phyloP scores from a whole-genome alignment of 768 basidiomycete genomes.

The Tremella mesenterica region DNA sequence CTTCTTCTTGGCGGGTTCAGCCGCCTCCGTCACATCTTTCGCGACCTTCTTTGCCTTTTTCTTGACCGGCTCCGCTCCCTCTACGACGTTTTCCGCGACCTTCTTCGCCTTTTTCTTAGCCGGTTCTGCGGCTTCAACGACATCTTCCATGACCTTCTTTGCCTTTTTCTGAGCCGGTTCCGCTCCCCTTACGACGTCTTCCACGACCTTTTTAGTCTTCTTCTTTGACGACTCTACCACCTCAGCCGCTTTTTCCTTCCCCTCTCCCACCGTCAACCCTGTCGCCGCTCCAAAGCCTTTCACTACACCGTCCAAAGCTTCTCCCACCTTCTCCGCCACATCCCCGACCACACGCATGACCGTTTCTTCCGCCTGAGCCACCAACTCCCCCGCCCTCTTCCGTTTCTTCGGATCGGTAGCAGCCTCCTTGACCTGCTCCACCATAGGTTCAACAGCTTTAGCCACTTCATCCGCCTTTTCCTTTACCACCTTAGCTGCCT shows the following conservation, averaged over 20 bases:
- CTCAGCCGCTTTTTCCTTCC: slow-evolving; percentile 9
- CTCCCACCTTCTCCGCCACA: slow-evolving; percentile 21
- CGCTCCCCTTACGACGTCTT: too few species aligned
- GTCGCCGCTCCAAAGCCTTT: slow-evolving; percentile 25
- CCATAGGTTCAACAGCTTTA: slow-evolving; percentile 10
- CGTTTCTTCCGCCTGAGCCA: slow-evolving; percentile 22
- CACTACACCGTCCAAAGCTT: slow-evolving; percentile 17
- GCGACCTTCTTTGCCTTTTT: slow-evolving; percentile 26
- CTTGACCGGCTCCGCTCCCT: slow-evolving; percentile 3
- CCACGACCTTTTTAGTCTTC: slow-evolving; percentile 18
- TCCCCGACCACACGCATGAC: slow-evolving; percentile 19
- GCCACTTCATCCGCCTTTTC: slow-evolving; percentile 15
- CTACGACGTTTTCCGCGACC: slow-evolving; percentile 3
- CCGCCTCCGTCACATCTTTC: slow-evolving; percentile 7
- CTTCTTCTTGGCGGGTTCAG: slow-evolving; percentile 11
- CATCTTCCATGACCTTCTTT: slow-evolving; percentile 10
- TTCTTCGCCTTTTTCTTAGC: slow-evolving; percentile 7
- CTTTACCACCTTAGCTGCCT: slow-evolving; percentile 14
- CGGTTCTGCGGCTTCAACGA: slow-evolving; percentile 3
- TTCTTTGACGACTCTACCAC: slow-evolving; percentile 4
- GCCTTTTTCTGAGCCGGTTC: slow-evolving; percentile 16
- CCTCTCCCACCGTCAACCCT: slow-evolving; percentile 17
- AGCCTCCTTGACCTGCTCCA: slow-evolving; percentile 16
- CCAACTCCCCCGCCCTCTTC: slow-evolving; percentile 36
- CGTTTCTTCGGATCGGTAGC: slow-evolving; percentile 33